Evolutionary conservation across 2,329 filamentous ascomycete species (phyloP), one percentile per base, ranked within the genome.

Genomic region (Xylariaceae sp.): DNA sequence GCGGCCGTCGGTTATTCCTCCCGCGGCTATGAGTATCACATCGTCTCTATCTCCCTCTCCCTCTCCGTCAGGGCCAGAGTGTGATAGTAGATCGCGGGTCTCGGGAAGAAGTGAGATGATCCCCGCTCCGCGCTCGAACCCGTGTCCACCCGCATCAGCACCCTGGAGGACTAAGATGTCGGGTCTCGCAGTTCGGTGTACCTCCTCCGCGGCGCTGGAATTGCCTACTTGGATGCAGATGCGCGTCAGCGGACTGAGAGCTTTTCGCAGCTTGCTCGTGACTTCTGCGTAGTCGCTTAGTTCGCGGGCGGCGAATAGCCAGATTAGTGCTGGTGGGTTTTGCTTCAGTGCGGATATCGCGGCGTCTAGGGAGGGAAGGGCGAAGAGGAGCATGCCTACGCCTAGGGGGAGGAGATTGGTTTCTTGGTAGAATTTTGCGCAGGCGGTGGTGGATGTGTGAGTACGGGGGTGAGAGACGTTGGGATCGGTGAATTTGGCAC

Each of bases 181-280:
- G 0, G 79, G 77, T 0, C 63, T 59, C 2, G 61, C 56, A 28
- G 63, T 64, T 10, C 59, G 62, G 1, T 70, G 66, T 0, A 76
- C 69, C n/a, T 73, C 68, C 0, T 75, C 56, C 2, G 77, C 78
- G 53, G 80, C 78, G 10, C 59, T 51, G 2, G 81, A 63, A 2
- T 73, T 75, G 11, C 79, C 78, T 5, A 81, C 66, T 55, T 82
- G 79, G 5, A 79, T 66, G 79, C 78, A 82, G 22, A 81, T 69
- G 56, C 76, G 71, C 1, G 73, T 80, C 28, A 62, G 63, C 1
- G 66, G 65, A 11, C 66, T 73, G 0, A 28, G 22, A 5, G 62
- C 71, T 2, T 63, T 53, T 1, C 78, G 73, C 36, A 82, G 40
- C 10, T 6, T 36, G 6, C 18, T 31, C 13, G 45, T 28, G 42